Evolutionary conservation across 768 basidiomycete species (phyloP).

Genomic region (Serpula lacrymans): DNA sequence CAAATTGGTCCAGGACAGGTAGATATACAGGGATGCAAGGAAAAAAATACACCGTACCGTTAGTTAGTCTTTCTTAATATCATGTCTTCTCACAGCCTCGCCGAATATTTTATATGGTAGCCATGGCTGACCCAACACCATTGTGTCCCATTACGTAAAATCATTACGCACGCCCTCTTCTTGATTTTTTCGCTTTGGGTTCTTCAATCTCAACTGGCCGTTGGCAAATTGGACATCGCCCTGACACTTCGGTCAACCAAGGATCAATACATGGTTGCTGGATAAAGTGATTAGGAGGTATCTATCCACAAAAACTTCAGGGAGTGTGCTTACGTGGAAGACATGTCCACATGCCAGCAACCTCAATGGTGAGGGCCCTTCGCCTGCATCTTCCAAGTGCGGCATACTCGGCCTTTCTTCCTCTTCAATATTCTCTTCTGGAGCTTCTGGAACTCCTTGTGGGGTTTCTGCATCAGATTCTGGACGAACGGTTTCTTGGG

Average conservation of each 20-base stretch:
- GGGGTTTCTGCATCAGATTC: constrained; percentile 6
- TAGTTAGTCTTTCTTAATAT: no score
- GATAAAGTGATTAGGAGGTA: constrained; percentile 7
- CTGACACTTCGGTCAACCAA: constrained; percentile 83
- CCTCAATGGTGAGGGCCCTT: constrained; percentile 73
- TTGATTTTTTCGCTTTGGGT: constrained; percentile 30
- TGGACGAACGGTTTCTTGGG: constrained; percentile 1
- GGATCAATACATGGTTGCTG: constrained; percentile 89
- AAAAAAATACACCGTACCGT: no score
- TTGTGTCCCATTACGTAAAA: no score
- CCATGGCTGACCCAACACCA: not conserved
- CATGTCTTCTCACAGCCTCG: no score
- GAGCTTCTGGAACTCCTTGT: constrained; percentile 22
- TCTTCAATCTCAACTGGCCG: constrained; percentile 56
- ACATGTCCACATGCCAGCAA: constrained; percentile 80
- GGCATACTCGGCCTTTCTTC: constrained; percentile 41
- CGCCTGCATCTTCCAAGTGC: constrained; percentile 67
- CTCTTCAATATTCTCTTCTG: constrained; percentile 35
- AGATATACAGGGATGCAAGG: no score
- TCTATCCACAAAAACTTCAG: constrained; percentile 5
- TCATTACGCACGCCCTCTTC: constrained; percentile 18
- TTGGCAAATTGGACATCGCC: constrained; percentile 87
- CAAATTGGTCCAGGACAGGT: no score
- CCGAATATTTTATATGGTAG: no score
- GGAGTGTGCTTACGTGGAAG: constrained; percentile 67